A percentile compares a stretch with the other conserved stretches of the same genome.
Conservation (phyloP, 1,284 basidiomycete genomes). For the Moesziomyces aphidis region DNA sequence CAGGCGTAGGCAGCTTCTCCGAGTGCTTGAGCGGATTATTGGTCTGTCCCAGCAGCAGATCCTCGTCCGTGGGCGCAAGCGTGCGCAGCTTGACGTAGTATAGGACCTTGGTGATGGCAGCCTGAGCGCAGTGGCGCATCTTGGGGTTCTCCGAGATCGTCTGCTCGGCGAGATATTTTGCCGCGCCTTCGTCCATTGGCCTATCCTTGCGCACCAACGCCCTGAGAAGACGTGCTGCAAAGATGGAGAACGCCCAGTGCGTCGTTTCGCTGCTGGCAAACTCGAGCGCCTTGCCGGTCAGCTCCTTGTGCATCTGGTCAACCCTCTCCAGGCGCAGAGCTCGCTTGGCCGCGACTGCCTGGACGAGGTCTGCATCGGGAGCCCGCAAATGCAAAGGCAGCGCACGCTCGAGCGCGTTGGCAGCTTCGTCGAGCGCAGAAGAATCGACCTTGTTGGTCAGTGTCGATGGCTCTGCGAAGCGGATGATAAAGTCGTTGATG, state of each 20-base stretch:
- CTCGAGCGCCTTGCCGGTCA: constrained; percentile 77
- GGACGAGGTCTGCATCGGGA: constrained; percentile 58
- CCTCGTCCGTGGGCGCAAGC: constrained; percentile 76
- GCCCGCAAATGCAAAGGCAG: constrained; percentile 18
- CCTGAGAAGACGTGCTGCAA: constrained; percentile 79
- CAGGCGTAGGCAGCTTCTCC: constrained; percentile 52
- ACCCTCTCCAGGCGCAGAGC: constrained; percentile 62
- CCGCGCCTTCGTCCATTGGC: constrained; percentile 75
- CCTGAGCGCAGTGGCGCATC: constrained; percentile 80
- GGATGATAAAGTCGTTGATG: constrained; percentile 74
- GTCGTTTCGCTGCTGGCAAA: constrained; percentile 77
- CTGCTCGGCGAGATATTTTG: constrained; percentile 69
- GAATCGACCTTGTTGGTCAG: constrained; percentile 44
- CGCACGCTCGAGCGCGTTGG: constrained; percentile 23
- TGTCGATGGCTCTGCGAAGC: constrained; percentile 66
- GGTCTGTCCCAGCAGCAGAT: constrained; percentile 84
- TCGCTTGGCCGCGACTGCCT: constrained; percentile 63
- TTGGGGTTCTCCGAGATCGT: constrained; percentile 80
- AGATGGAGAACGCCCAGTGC: constrained; percentile 92
- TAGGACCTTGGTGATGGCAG: constrained; percentile 80
- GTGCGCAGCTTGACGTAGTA: constrained; percentile 87
- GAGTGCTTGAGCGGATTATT: constrained; percentile 77
- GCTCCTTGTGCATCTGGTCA: constrained; percentile 65
- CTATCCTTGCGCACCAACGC: constrained; percentile 81
- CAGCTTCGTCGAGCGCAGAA: constrained; percentile 34